Evolutionary conservation across 2,329 filamentous ascomycete genomes (phyloP).

Genomic region (Cercospora sp.): DNA sequence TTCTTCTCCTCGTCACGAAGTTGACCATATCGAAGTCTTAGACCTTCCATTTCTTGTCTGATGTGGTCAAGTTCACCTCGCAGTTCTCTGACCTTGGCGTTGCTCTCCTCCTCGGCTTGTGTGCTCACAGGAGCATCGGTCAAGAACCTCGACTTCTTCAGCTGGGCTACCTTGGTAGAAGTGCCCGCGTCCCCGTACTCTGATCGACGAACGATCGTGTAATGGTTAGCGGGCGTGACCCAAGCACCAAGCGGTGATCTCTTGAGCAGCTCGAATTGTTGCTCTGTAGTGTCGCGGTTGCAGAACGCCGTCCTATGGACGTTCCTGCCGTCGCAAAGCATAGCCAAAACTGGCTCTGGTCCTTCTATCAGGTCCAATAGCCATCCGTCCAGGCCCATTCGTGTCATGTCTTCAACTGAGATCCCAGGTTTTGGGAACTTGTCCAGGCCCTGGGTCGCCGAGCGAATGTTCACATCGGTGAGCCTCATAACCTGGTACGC

Average conservation of each 20-base stretch:
- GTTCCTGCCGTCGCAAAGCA: conserved; percentile 74
- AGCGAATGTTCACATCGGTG: conserved; percentile 70
- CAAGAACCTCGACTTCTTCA: conserved; percentile 68
- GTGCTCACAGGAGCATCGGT: conserved; percentile 73
- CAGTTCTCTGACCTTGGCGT: conserved; percentile 51
- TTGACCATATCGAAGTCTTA: conserved; percentile 29
- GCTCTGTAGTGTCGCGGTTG: conserved; percentile 62
- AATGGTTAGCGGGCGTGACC: conserved; percentile 66
- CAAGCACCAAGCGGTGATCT: conserved; percentile 62
- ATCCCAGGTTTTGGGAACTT: conserved; percentile 57
- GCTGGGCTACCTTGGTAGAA: conserved; percentile 64
- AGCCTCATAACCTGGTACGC: conserved; percentile 65
- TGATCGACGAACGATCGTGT: conserved; percentile 66
- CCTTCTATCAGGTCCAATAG: conserved; percentile 77
- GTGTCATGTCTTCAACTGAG: conserved; percentile 54
- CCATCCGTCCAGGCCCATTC: conserved; percentile 73
- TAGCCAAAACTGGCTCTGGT: conserved; percentile 78
- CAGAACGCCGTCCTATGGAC: conserved; percentile 69
- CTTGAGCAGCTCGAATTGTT: conserved; percentile 65
- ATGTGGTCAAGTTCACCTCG: conserved; percentile 45
- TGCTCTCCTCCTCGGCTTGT: conserved; percentile 61
- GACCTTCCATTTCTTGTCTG: conserved; percentile 37
- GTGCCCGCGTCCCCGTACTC: conserved; percentile 78
- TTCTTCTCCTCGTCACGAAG: conserved; percentile 20
- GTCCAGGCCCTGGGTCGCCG: conserved; percentile 56